Conservation (phyloP, 2,329 filamentous ascomycete species). For the Pyrenochaeta sp. region DNA sequence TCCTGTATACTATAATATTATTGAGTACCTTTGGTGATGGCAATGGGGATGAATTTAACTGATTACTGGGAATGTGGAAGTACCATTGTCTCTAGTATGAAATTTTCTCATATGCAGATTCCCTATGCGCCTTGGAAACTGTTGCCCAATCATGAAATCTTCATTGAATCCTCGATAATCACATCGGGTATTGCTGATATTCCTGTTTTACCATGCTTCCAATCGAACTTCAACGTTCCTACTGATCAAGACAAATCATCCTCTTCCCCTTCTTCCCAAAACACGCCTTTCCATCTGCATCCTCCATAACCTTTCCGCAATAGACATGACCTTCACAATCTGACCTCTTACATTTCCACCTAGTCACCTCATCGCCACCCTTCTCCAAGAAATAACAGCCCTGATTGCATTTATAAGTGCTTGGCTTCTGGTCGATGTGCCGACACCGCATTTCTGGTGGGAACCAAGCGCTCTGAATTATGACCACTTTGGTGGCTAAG, state of each 20-base stretch:
- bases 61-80: background rate
- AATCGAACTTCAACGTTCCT: background rate
- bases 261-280: slow-evolving; percentile 41
- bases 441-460: slow-evolving; percentile 29
- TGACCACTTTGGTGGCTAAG: slow-evolving; percentile 23
- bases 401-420: slow-evolving; percentile 13
- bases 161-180: background rate
- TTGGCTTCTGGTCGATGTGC: slow-evolving; percentile 20
- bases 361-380: slow-evolving; percentile 17
- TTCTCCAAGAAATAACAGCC: slow-evolving; percentile 43
- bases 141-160: background rate
- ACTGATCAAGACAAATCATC: slow-evolving; percentile 28
- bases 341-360: slow-evolving; percentile 24
- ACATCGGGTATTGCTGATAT: background rate
- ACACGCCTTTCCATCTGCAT: slow-evolving; percentile 24
- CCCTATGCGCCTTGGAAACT: background rate
- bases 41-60: background rate
- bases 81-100: background rate
- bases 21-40: background rate
- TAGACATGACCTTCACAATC: slow-evolving; percentile 43
- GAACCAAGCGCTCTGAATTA: slow-evolving; percentile 22
- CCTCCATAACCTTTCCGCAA: slow-evolving; percentile 19
- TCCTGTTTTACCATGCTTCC: background rate
- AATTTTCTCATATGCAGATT: too few relatives aligned
- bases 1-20: background rate